Base-by-base conservation (phyloP, 441 rosid species). In the Gossypium lobatum region DNA sequence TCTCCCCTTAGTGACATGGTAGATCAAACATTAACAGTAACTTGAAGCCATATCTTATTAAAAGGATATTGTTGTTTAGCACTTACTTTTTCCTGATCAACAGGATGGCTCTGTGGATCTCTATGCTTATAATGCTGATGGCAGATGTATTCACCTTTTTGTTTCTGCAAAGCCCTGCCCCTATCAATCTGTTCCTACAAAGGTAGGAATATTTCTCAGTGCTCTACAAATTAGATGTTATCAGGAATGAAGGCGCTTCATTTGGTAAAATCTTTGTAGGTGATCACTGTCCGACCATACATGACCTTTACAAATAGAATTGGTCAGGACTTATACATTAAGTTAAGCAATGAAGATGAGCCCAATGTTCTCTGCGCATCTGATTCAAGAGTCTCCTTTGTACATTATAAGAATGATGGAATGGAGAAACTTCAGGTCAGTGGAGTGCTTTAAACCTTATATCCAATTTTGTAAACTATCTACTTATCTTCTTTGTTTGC, bases 41-140 rank as follows among this genome's bases (percentile, higher is more conserved):
- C 14, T 59, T 57, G 39, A 77, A 63, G 75, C 65, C 53, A 67
- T 75, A 20, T 48, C 52, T 78, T 75, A 75, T 75, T 76, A 28
- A 68, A 60, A 20, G 0, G 16, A 72, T 67, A 58, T 76, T 61
- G 63, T 63, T 64, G 52, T 62, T 79, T 26, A 72, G 64, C 62
- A 58, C 48, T 59, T 75, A 26, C 37, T 59, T 57, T 58, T 61
- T 69, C 71, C 71, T 74, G 75, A 73, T 67, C 67, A 70, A 77
- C 79, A 96, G 99, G 97, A 93, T 88, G 99, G 98, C 81, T 93
- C 98, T n/a, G 64, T 89, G 82, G 98, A 89, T 88, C 79, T 93
- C 67, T 90, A 83, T 72, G 93, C 98, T 31, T 82, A 84, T 84
- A 87, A 87, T 87, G 85, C 84, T 60, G 92, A 85, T 78, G 97